Conservation (phyloP, 768 basidiomycete species). For the Nidula microcarpa region DNA sequence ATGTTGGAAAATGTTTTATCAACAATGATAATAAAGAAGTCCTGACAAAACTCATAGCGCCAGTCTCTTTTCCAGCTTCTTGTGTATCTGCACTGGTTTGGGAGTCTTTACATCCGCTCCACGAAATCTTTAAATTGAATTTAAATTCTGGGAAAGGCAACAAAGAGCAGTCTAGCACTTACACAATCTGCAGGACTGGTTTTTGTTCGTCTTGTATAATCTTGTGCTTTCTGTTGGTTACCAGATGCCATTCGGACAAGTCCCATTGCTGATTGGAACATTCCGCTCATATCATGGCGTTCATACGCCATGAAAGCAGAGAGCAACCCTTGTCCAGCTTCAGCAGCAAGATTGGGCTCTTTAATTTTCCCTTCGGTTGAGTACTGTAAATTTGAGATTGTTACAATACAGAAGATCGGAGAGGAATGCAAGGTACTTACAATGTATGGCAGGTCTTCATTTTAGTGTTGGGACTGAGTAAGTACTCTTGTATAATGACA, state of each 20-base stretch:
- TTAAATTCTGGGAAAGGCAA: neutral
- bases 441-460: constrained; percentile 70
- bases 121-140: constrained; percentile 58
- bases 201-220: constrained; percentile 57
- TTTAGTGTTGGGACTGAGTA: no score
- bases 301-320: constrained; percentile 75
- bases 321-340: constrained; percentile 86
- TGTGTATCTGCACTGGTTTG: constrained; percentile 83
- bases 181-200: constrained; percentile 89
- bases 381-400: constrained; percentile 45
- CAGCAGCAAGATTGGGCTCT: constrained; percentile 85
- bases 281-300: constrained; percentile 75
- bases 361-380: constrained; percentile 95
- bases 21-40: neutral
- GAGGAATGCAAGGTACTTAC: no score
- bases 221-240: constrained; percentile 56
- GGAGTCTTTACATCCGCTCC: constrained; percentile 77
- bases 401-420: neutral
- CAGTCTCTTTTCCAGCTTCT: constrained; percentile 63
- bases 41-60: constrained; percentile 78
- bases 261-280: constrained; percentile 69
- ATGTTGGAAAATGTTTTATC: constrained; percentile 17
- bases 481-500: no score
- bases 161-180: constrained; percentile 26
- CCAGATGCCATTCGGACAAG: constrained; percentile 76